Base-by-base conservation (phyloP, 2,329 filamentous ascomycete species). In the Malbranchea cinnamomea region DNA sequence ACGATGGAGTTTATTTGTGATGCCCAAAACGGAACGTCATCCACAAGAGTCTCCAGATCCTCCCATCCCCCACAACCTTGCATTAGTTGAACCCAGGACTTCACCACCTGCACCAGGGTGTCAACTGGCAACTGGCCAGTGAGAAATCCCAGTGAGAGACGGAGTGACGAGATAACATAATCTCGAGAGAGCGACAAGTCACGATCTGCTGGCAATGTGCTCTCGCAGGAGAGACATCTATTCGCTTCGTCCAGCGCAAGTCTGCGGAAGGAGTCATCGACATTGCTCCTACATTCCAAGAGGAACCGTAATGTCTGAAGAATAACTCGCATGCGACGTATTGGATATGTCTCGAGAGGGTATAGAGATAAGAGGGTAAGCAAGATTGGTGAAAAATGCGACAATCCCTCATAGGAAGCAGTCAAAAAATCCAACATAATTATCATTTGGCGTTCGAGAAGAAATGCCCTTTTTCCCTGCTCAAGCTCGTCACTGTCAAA, bases 1-100 rank as follows among this genome's bases (percentile, higher is more conserved):
- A 64, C 56, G 23, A 70, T 49, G 2, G 62, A 57, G 31, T 63
- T 57, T 21, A 78, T 49, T 28, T 71, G 64, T 17, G 57, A 42
- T 9, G 68, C 37, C 46, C 68, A 62, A 26, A 53, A 49, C 11
- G 60, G 55, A 5, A 58, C 41, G 39, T 71, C 60, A 26, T 70
- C 65, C n/a, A 77, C 44, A 9, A 49, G 46, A 8, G 49, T 43
- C 9, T 52, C 34, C 11, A 74, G 39, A 5, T 54, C 48, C 5
- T 52, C 41, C 47, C 56, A 52, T 19, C 59, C 54, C 23, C 49
- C 38, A 38, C 68, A 63, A 15, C 56, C 47, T 26, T 46, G 49
- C 16, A 60, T 47, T 29, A 72, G 56, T 13, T 39, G 42, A 17
- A 36, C 42, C 52, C 56, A 58, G 4, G 47, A 53, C 5, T 48